Percentiles rank a stretch among this genome's conserved stretches.
phyloP scores from a whole-genome alignment of 495 filamentous ascomycete species.

The Tuber magnatum region DNA sequence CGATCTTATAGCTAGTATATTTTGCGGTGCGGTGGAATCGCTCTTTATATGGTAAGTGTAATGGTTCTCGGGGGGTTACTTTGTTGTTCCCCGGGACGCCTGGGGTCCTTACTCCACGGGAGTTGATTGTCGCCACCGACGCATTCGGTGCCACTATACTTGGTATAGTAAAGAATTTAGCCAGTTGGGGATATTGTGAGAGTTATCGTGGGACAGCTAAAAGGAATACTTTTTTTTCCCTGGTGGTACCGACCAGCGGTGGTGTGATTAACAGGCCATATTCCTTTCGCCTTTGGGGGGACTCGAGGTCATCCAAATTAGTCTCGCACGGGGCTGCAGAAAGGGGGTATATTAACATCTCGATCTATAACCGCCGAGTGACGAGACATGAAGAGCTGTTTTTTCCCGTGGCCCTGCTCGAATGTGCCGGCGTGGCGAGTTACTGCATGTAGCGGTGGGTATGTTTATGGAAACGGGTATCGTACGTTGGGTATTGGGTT shows the following conservation, averaged over 20 bases:
- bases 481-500: neutral
- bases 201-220: neutral
- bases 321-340: neutral
- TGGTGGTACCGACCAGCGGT: neutral
- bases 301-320: neutral
- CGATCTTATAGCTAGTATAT: neutral
- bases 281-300: neutral
- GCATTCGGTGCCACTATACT: no score
- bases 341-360: neutral
- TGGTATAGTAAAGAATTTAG: neutral
- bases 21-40: neutral
- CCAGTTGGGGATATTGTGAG: neutral
- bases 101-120: no score
- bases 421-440: no score
- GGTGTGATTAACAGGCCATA: neutral
- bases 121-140: neutral
- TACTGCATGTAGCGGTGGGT: neutral
- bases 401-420: no score
- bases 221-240: neutral
- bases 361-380: neutral
- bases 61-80: neutral
- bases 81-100: neutral
- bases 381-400: neutral
- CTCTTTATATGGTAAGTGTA: neutral
- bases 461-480: neutral